Evolutionary conservation across 176 grass and related monocot species (phyloP).

Genomic region (sorghum (Sorghum bicolor)): Sorghum_bicolor_NCBIv3 NC_012872.2:10116001-10116500

Average conservation of each 20-base stretch:
- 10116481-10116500: not conserved
- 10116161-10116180: too few relatives aligned
- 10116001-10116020: too few relatives aligned
- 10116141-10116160: too few relatives aligned
- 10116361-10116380: not conserved
- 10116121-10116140: too few relatives aligned
- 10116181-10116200: not conserved
- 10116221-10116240: not conserved
- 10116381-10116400: not conserved
- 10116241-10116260: not conserved
- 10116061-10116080: too few relatives aligned
- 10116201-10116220: not conserved
- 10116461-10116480: not conserved
- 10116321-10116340: not conserved
- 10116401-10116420: not conserved
- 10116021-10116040: too few relatives aligned
- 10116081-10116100: too few relatives aligned
- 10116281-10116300: not conserved
- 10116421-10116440: not conserved
- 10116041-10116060: too few relatives aligned
- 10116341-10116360: not conserved
- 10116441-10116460: not conserved
- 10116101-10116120: too few relatives aligned
- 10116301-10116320: not conserved
- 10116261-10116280: not conserved